These are phyloP conservation scores for Carex cristatella DNA, from an alignment of 176 grass and related monocot species.

Conservation along the genomic window DNA sequence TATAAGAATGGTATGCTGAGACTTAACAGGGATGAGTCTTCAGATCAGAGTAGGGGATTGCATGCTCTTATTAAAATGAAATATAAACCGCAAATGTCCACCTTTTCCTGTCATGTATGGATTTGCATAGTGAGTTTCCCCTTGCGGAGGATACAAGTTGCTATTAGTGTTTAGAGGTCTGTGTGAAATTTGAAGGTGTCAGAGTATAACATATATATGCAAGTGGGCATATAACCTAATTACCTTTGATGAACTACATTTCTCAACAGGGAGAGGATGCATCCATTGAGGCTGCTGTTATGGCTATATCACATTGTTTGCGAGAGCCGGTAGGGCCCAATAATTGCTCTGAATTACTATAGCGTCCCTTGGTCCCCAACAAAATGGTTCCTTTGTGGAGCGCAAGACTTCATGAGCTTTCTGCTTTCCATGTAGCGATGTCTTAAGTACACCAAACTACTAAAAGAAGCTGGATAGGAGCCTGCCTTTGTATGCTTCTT, in stretches of 20 bases:
- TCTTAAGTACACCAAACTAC: neutral
- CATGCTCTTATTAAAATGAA: neutral
- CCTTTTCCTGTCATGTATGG: neutral
- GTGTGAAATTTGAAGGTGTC: neutral
- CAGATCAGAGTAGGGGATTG: neutral
- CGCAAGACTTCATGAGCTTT: neutral
- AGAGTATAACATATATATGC: neutral
- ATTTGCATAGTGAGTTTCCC: neutral
- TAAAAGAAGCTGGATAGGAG: neutral
- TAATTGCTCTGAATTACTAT: constrained; percentile 63
- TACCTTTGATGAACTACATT: neutral
- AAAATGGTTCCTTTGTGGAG: neutral
- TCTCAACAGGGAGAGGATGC: constrained; percentile 80
- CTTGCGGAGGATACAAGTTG: neutral
- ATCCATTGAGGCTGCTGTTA: constrained; percentile 83
- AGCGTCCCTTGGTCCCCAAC: constrained; percentile 2
- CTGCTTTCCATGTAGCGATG: neutral
- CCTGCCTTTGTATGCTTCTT: neutral
- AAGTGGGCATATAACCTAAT: neutral
- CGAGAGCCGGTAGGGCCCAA: constrained; percentile 55
- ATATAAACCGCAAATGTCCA: neutral
- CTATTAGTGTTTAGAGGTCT: neutral
- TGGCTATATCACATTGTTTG: constrained; percentile 71
- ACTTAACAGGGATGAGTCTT: neutral
- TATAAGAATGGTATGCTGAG: neutral